Percentiles rank a stretch among this genome's conserved stretches.
Evolutionary conservation across 2,329 filamentous ascomycete species (phyloP).

Genomic region (Orbilia javanica): DNA sequence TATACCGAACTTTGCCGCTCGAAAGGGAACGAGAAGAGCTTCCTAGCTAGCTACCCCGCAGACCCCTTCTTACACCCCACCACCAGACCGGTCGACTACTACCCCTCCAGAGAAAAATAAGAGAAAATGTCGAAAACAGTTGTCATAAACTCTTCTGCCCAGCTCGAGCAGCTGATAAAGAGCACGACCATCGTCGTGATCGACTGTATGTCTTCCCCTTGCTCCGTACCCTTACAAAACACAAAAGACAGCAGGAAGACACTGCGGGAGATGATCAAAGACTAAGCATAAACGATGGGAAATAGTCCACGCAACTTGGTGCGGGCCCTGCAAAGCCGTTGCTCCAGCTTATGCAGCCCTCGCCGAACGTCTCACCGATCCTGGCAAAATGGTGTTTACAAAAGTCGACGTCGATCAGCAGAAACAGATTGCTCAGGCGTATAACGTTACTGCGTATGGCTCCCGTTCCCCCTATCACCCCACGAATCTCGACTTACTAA

Average conservation of each 20-base stretch:
- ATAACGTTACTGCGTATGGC: slow-evolving; percentile 76
- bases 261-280: neutral
- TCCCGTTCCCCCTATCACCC: neutral
- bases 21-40: neutral
- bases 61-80: neutral
- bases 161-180: slow-evolving; percentile 77
- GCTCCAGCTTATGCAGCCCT: slow-evolving; percentile 85
- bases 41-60: neutral
- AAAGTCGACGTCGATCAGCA: slow-evolving; percentile 88
- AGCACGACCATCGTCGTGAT: slow-evolving; percentile 84
- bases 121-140: slow-evolving; percentile 39
- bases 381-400: slow-evolving; percentile 81
- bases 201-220: slow-evolving; percentile 78
- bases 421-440: slow-evolving; percentile 78
- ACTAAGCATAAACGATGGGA: neutral
- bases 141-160: slow-evolving; percentile 74
- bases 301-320: slow-evolving; percentile 91
- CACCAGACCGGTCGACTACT: too few species aligned
- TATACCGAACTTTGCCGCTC: neutral
- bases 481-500: slow-evolving; percentile 16
- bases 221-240: neutral
- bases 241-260: too few species aligned
- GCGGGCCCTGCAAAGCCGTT: slow-evolving; percentile 84
- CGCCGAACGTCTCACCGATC: slow-evolving; percentile 76
- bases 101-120: neutral